phyloP scores from a whole-genome alignment of 306 rosid genomes.

The Medicago truncatula region MtrunA17r5.0-ANR NC_053042.1:42599001-42599500 shows the following conservation, averaged over 20 bases:
- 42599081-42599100: slow-evolving; percentile 25
- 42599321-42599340: neutral
- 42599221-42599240: neutral
- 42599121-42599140: slow-evolving; percentile 9
- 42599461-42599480: no score
- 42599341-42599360: neutral
- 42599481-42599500: no score
- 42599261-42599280: neutral
- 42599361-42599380: neutral
- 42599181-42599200: neutral
- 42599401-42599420: no score
- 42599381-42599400: no score
- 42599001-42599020: slow-evolving; percentile 51
- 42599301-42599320: neutral
- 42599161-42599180: neutral
- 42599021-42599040: slow-evolving; percentile 40
- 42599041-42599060: slow-evolving; percentile 48
- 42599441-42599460: no score
- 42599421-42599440: no score
- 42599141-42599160: slow-evolving; percentile 12
- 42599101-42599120: neutral
- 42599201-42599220: neutral
- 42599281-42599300: neutral
- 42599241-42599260: neutral
- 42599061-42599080: slow-evolving; percentile 41